A percentile compares a stretch with the other conserved stretches of the same genome.
phyloP scores from a whole-genome alignment of 257 asterid species.

The Marsdenia floribunda region DNA sequence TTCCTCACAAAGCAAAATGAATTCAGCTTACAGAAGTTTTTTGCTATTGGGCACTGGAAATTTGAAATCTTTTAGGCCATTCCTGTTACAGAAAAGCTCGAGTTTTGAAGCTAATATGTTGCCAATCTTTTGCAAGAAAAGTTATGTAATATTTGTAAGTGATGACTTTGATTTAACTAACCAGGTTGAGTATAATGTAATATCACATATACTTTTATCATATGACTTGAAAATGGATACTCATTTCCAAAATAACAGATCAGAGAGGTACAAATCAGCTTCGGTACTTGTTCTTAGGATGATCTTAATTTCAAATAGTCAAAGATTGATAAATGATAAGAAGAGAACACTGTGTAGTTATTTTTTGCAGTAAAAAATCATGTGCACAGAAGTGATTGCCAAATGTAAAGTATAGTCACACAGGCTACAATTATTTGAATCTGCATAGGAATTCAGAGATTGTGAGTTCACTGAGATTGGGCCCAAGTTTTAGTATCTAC shows the following conservation, averaged over 20 bases:
- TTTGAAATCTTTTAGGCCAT: neutral
- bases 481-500: neutral
- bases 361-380: neutral
- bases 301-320: neutral
- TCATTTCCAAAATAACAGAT: neutral
- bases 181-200: too few relatives aligned
- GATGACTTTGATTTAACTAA: too few relatives aligned
- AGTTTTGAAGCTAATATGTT: neutral
- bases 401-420: neutral
- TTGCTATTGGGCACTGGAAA: neutral
- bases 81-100: neutral
- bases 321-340: neutral
- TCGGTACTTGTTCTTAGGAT: neutral
- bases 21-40: neutral
- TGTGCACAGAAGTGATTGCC: neutral
- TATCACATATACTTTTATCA: too few relatives aligned
- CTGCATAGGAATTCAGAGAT: neutral
- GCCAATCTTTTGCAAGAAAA: neutral
- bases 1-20: neutral
- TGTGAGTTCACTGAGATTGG: neutral
- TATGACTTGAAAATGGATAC: neutral
- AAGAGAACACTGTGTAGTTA: neutral
- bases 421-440: slow-evolving; percentile 4
- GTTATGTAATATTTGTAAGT: too few relatives aligned
- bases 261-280: neutral